Evolutionary conservation across 1,139 yeast genomes (phyloP), one percentile per base, ranked within the genome.

Genomic region (Hanseniaspora uvarum): DNA sequence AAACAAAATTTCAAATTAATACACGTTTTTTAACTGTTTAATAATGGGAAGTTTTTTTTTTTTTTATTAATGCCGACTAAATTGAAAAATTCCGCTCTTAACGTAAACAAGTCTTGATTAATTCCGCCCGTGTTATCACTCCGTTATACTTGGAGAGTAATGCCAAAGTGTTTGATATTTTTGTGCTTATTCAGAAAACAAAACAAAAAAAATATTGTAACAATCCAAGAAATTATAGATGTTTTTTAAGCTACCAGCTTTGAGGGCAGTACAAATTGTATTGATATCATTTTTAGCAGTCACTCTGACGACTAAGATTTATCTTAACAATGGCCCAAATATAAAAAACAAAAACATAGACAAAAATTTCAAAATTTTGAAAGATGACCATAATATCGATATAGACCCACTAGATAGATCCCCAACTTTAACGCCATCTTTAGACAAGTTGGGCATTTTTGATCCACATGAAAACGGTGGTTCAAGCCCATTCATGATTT

Each of bases 361-460:
- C 36, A 23, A 26, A n/a, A n/a, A 23, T 6, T 33, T 38, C n/a
- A 33, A 40, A 33, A 43, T 43, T 6, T 16, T 50, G 12, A 45
- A 45, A n/a, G 48, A 56, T 33, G 58, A 58, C 19, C 69, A 64
- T 39, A 61, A 65, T 55, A 67, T 67, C 23, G 68, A 65, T 48
- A 64, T 67, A 19, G 62, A 62, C 45, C 67, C 65, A 1, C 53
- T 67, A 16, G 59, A 57, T 41, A 59, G 69, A 30, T 41, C 58
- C 12, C 69, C 78, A 0, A 63, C 73, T 1, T 63, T 74, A 62
- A 58, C 63, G 11, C 80, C 80, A 1, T 47, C 58, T 0, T 16
- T 31, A 14, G 47, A 46, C 5, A 64, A 73, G 23, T 89, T 83
- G 14, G 92, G 89, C 64, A 41, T 18, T 5, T 50, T 43, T n/a